Evolutionary conservation across 1,284 basidiomycete genomes (phyloP), one percentile per base, ranked within the genome.

Genomic region (Flammula alnicola): DNA sequence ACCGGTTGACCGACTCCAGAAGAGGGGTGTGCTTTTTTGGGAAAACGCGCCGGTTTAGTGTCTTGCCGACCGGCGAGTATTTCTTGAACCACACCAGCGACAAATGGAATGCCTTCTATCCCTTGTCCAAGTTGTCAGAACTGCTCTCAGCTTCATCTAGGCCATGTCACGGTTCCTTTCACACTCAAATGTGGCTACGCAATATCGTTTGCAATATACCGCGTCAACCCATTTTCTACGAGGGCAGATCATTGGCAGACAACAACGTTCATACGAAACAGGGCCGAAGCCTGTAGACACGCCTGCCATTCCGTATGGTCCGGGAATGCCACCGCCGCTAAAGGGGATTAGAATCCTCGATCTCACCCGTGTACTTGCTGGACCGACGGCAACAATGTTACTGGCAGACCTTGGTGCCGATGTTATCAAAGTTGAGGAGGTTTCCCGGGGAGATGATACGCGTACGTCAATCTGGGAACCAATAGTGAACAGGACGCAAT

Each of bases 341-440:
- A 74, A 80, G 51, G 91, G 91, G 19, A 76, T 95, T 62, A 85
- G 80, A 57, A 81, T 97, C 31, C 77, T 97, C 16, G 94, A 97
- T 69, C 73, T 96, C 43, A 93, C 93, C 9, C 81, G 94, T 30
- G 89, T 97, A 1, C 75, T 97, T 37, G 95, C 94, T 16, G 95
- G 93, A 0, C 94, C 94, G 10, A 91, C 89, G 5, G 83, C 86
- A 22, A 93, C 95, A 2, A 94, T 96, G 93, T 78, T 95, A 51
- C 77, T 95, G 14, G 93, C 84, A 25, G 92, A 95, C 72, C 74
- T 93, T 17, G 92, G 88, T 40, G 94, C 95, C 47, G 93, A 97
- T 65, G 93, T 98, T 29, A 86, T 97, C 69, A 98, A 93, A 69
- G 81, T 94, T 17, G 92, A 95, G 65, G 87, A 92, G 59, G 80